Evolutionary conservation across 106 monocot genomes (phyloP).

Genomic region (Vanilla planifolia): DNA sequence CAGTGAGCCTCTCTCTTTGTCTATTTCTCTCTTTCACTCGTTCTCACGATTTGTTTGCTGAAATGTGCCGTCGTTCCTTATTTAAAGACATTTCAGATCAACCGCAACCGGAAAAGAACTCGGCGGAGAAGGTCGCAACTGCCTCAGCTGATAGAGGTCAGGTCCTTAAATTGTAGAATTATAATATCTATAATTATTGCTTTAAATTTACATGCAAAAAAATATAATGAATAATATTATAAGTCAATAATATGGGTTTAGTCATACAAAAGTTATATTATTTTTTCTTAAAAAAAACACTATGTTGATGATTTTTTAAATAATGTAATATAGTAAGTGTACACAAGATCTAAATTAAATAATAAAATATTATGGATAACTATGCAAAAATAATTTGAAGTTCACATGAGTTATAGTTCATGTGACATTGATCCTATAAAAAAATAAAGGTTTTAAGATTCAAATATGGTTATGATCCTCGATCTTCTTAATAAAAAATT

Average conservation of each 20-base stretch:
- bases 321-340: too few species aligned
- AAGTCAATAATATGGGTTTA: too few species aligned
- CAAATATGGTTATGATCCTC: too few species aligned
- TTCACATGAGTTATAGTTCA: too few species aligned
- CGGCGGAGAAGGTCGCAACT: neutral
- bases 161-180: neutral
- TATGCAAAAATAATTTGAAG: too few species aligned
- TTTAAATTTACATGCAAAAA: too few species aligned
- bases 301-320: neutral
- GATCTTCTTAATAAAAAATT: too few species aligned
- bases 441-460: too few species aligned
- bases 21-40: neutral
- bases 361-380: too few species aligned
- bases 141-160: neutral
- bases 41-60: neutral
- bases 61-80: neutral
- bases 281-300: neutral
- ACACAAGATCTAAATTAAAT: too few species aligned
- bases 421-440: too few species aligned
- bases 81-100: neutral
- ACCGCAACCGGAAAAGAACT: neutral
- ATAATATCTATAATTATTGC: neutral
- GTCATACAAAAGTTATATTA: neutral
- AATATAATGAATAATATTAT: too few species aligned
- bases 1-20: neutral